Evolutionary conservation across 164 flowering plant species (phyloP), one percentile per base, ranked within the genome.

Genomic region (Sedum album): DNA sequence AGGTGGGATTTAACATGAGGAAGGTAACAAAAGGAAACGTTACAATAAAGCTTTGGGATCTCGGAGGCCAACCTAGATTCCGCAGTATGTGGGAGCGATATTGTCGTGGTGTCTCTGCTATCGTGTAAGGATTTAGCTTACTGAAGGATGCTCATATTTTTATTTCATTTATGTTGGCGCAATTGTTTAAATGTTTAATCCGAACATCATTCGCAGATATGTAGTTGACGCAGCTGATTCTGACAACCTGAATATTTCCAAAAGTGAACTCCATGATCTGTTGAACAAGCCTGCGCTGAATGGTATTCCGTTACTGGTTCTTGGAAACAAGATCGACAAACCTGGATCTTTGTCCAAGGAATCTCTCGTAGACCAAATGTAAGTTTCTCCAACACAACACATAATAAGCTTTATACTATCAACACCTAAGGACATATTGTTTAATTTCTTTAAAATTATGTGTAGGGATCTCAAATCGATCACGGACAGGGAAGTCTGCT

Each of bases 81-180:
- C 90, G 98, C 71, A 93, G 96, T 65, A 90, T 93, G 96, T 93
- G 98, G 98, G 98, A 93, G 85, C 82, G 98, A 76, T 35, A 35
- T 35, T 35, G 38, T 35, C 38, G 38, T 35, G 38, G 38, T 35
- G 38, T 35, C 3, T 35, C 38, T 35, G 38, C 38, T 35, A 35
- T 35, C 7, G 38, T 35, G 38, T 35, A 35, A 35, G 38, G 38
- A 35, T 35, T 35, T 35, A 35, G 38, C 38, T 7, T 3, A 35
- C 5, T 35, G 7, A 3, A 35, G n/a, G 38, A 35, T 35, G 3
- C 7, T 35, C 3, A 3, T 35, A 3, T 35, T 35, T 35, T 3
- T 35, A 35, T 3, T 3, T 3, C 3, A 35, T 35, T 35, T 35
- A 35, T 3, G 38, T 35, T n/a, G n/a, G n/a, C n/a, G 38, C 38